Evolutionary conservation across 106 monocot species (phyloP).

Genomic region (Gastrodia elata): DNA sequence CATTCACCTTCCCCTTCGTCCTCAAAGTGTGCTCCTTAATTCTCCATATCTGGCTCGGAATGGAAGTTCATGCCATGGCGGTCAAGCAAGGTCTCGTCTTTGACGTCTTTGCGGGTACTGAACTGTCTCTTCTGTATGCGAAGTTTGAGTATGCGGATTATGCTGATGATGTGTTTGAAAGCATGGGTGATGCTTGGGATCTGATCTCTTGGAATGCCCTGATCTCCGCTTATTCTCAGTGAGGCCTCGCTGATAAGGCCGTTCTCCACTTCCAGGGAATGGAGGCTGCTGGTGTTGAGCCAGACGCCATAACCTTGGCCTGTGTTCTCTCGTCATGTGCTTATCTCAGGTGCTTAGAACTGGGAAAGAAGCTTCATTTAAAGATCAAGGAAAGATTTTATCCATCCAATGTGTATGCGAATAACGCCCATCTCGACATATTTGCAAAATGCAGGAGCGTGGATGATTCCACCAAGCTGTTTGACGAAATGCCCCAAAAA

Average conservation of each 20-base stretch:
- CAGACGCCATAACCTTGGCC: slow-evolving; percentile 14
- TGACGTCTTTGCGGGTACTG: slow-evolving; percentile 11
- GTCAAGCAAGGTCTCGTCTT: slow-evolving; percentile 5
- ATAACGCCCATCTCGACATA: slow-evolving; percentile 5
- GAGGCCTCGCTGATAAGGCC: slow-evolving; percentile 14
- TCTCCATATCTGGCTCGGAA: slow-evolving; percentile 3
- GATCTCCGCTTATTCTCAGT: slow-evolving; percentile 12
- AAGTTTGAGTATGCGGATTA: slow-evolving; percentile 3
- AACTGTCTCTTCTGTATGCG: slow-evolving; percentile 17
- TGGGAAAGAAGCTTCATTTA: slow-evolving; percentile 7
- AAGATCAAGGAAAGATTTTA: not conserved
- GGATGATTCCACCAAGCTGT: not conserved
- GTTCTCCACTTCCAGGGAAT: slow-evolving; percentile 6
- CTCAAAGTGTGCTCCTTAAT: slow-evolving; percentile 16
- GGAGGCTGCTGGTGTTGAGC: slow-evolving; percentile 11
- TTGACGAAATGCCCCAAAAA: not conserved
- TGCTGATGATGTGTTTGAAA: slow-evolving; percentile 7
- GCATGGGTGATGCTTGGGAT: slow-evolving; percentile 1
- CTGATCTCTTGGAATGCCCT: slow-evolving; percentile 27
- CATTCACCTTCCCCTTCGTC: slow-evolving; percentile 32
- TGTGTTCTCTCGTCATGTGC: slow-evolving; percentile 12
- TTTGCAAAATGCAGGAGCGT: slow-evolving; percentile 5
- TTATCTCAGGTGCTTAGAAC: slow-evolving; percentile 13
- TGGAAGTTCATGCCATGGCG: slow-evolving; percentile 10
- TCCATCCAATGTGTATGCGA: not conserved